Base-by-base conservation (phyloP, 345 rosid species). In the Stellera chamaejasme region DNA sequence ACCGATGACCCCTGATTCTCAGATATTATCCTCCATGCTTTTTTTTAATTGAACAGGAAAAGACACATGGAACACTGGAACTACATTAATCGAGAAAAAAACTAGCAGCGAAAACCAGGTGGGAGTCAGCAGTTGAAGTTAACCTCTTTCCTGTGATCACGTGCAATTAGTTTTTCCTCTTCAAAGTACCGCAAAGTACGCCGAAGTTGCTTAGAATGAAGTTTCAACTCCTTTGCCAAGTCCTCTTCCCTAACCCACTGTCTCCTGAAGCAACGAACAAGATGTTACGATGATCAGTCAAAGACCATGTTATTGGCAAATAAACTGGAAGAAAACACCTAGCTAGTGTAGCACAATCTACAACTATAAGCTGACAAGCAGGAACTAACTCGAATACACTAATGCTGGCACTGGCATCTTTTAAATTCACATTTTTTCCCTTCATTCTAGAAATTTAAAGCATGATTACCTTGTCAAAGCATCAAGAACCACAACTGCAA, bases 171-270 rank as follows among this genome's bases (percentile, higher is more conserved):
- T 51, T 87, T 84, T 67, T 93, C 86, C 73, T 84, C 91, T 73
- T 93, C 94, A 58, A 89, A 84, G 53, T 75, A 72, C 16, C 83
- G 73, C 53, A 93, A 64, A 52, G 71, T 82, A 52, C 89, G 82
- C 10, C 91, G 80, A 26, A 89, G 86, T 66, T 87, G 96, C 80
- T 89, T 93, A 13, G 85, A 61, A 45, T 93, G 94, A 54, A 82
- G 56, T 64, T 79, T 83, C 75, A 89, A 75, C 41, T 89, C 96
- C 72, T 80, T 89, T 10, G 97, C 97, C 75, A 93, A 76, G 77
- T 84, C 96, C 73, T 93, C 97, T 77, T 93, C 99, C 69, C 94
- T 78, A 62, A 87, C 94, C 91, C 99, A 93, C 64, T 81, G 94
- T 43, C 88, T 82, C 68, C 97, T 86, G 72, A 45, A 43, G 66